Conservation (phyloP, 2,329 filamentous ascomycete genomes). For the Coleophoma eucalyptorum region DNA sequence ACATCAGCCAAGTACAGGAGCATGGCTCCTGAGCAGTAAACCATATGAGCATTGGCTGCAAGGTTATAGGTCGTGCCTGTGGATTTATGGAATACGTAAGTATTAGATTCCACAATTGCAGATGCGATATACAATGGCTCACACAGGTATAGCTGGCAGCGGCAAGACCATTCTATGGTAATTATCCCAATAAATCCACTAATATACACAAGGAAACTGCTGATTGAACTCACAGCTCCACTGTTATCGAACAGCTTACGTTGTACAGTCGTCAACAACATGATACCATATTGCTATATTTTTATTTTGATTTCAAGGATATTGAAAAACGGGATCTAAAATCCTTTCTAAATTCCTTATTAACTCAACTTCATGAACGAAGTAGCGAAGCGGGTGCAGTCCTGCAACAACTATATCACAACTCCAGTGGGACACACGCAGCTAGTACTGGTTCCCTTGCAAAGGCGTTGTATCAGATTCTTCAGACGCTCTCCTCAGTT, state of each 20-base stretch:
- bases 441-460: conserved; percentile 12
- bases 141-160: background rate
- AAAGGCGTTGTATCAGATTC: conserved; percentile 21
- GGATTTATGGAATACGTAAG: conserved; percentile 3
- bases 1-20: conserved; percentile 1
- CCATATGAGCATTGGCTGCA: background rate
- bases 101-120: background rate
- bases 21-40: background rate
- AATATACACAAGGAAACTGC: background rate
- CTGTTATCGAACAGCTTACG: conserved; percentile 25
- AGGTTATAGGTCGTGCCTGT: background rate
- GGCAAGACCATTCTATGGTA: conserved; percentile 4
- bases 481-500: conserved; percentile 16
- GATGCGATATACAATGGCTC: background rate
- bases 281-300: conserved; percentile 20
- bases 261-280: background rate
- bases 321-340: conserved; percentile 28
- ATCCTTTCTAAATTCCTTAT: conserved; percentile 31
- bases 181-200: background rate
- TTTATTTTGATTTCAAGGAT: conserved; percentile 37
- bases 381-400: conserved; percentile 1
- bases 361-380: conserved; percentile 26
- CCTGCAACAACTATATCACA: background rate
- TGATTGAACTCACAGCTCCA: conserved; percentile 34
- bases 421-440: no score